Conservation (phyloP, 2,329 filamentous ascomycete genomes). For the Didymella glomerata region DNA sequence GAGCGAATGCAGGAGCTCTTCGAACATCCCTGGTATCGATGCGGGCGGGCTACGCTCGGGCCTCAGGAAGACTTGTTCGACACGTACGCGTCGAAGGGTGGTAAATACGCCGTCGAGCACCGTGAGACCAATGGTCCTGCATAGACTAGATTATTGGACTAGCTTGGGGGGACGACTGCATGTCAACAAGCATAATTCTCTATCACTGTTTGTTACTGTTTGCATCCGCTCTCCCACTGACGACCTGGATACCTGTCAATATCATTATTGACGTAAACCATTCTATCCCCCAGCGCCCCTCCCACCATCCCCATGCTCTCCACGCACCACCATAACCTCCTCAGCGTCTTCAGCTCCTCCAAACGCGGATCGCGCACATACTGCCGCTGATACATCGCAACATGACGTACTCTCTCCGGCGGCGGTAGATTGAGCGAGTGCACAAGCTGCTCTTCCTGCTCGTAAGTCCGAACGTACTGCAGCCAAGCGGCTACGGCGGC, state of each 20-base stretch:
- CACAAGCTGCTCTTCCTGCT: background rate
- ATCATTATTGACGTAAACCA: no score
- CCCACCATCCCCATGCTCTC: no score
- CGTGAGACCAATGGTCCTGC: background rate
- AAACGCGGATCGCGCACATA: background rate
- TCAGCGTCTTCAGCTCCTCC: background rate
- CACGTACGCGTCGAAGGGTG: no score
- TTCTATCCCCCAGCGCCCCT: no score
- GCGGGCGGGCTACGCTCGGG: background rate
- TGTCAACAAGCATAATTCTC: no score
- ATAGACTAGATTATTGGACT: background rate
- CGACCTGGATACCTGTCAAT: no score
- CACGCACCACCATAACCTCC: no score
- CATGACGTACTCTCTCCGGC: background rate
- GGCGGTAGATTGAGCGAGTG: background rate
- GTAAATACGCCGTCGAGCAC: background rate
- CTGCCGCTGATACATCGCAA: background rate
- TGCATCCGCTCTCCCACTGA: no score
- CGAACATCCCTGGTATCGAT: conserved; percentile 1
- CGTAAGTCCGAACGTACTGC: background rate
- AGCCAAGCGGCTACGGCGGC: background rate
- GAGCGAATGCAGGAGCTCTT: conserved; percentile 5
- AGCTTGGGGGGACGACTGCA: no score
- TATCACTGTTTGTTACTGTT: background rate
- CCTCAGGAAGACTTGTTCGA: no score